Evolutionary conservation across 345 rosid genomes (phyloP).

Genomic region (Dipteronia dyeriana): DNA sequence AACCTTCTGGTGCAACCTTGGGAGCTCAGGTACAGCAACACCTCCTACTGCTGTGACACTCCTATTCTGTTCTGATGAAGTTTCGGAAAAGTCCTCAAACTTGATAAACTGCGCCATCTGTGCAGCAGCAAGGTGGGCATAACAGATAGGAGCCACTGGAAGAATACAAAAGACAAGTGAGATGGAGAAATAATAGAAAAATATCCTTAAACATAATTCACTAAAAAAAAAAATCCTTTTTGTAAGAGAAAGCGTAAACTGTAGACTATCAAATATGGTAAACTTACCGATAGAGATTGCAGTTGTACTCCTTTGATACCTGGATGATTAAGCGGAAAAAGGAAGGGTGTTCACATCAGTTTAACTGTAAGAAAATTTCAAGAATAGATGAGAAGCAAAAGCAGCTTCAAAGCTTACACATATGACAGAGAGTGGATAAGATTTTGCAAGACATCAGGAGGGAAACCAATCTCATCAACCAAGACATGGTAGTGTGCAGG

Average conservation of each 20-base stretch:
- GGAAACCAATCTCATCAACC: constrained; percentile 84
- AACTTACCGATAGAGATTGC: constrained; percentile 79
- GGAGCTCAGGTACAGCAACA: constrained; percentile 58
- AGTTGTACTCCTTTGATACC: constrained; percentile 83
- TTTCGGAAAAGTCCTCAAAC: constrained; percentile 62
- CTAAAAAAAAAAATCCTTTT: not conserved
- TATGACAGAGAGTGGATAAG: constrained; percentile 73
- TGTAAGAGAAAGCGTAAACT: not conserved
- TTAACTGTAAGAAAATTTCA: constrained; percentile 7
- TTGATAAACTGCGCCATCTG: constrained; percentile 77
- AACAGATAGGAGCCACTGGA: constrained; percentile 88
- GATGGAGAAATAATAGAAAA: not conserved
- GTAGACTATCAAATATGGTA: not conserved
- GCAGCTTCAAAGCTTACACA: constrained; percentile 56
- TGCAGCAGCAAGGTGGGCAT: constrained; percentile 85
- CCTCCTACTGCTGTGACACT: constrained; percentile 31
- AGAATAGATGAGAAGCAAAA: constrained; percentile 7
- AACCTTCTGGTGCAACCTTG: constrained; percentile 55
- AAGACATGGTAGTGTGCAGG: constrained; percentile 88
- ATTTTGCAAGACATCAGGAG: constrained; percentile 65
- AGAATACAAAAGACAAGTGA: not conserved
- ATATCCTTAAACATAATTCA: not conserved
- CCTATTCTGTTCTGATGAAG: constrained; percentile 36
- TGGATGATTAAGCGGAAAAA: constrained; percentile 25
- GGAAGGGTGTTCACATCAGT: not conserved